These are phyloP conservation scores for Cylindrotheca fusiformis DNA, from an alignment of 108 stramenopile genomes.

Conservation along the genomic window DNA sequence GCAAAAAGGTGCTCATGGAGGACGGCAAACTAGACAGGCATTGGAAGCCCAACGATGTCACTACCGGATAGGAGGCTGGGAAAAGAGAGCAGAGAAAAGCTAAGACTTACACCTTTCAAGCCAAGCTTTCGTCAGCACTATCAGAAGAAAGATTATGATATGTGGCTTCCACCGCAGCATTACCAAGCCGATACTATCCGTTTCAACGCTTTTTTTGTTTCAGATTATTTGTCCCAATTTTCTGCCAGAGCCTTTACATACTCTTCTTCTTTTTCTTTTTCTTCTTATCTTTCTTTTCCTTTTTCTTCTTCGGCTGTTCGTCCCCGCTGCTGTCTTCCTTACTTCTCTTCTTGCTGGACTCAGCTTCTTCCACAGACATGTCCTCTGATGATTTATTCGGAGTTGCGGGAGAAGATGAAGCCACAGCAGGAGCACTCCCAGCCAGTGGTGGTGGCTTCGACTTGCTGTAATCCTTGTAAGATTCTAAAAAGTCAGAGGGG, in stretches of 20 bases:
- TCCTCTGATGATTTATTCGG: conserved; percentile 5
- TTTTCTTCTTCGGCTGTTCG: conserved; percentile 32
- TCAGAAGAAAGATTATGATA: too few species aligned
- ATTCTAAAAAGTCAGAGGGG: conserved; percentile 88
- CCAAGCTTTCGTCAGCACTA: too few species aligned
- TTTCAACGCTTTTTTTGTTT: background rate
- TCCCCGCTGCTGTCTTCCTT: conserved; percentile 34
- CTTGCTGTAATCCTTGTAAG: conserved; percentile 71
- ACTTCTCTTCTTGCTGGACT: conserved; percentile 25
- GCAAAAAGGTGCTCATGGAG: conserved; percentile 97
- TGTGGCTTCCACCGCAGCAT: too few species aligned
- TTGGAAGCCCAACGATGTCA: conserved; percentile 95
- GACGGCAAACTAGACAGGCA: conserved; percentile 98
- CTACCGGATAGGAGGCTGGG: too few species aligned
- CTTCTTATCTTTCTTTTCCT: conserved; percentile 31
- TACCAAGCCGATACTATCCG: too few species aligned
- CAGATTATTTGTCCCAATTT: background rate
- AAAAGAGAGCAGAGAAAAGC: too few species aligned
- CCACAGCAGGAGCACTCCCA: conserved; percentile 21
- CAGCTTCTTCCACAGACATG: conserved; percentile 21
- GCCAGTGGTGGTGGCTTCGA: conserved; percentile 50
- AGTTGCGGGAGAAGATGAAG: conserved; percentile 10
- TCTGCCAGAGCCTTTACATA: background rate
- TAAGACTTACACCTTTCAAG: too few species aligned
- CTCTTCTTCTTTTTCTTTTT: conserved; percentile 37